Conservation (phyloP, 192 early-diverging fungal genomes). For the Coemansia guatemalensis region DNA sequence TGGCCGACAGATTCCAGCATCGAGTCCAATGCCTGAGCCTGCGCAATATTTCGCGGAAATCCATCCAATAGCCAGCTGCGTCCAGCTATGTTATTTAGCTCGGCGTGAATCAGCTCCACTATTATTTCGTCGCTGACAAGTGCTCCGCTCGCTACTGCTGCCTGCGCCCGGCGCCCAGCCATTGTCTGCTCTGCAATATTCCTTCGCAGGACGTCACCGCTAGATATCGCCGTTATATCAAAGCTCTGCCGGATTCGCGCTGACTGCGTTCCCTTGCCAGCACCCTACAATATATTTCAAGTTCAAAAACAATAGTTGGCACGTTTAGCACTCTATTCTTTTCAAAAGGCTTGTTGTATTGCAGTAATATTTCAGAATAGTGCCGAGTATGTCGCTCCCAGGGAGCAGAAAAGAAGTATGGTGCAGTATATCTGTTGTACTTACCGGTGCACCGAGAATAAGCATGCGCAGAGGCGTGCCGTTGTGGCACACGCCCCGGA, state of each 20-base stretch:
- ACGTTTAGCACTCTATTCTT: background rate
- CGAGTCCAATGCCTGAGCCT: slow-evolving; percentile 70
- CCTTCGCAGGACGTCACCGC: slow-evolving; percentile 82
- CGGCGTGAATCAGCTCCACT: slow-evolving; percentile 43
- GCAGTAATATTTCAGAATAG: background rate
- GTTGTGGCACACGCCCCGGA: slow-evolving; percentile 24
- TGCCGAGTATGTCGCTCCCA: background rate
- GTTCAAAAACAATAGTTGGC: background rate
- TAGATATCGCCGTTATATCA: slow-evolving; percentile 71
- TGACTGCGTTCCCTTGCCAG: slow-evolving; percentile 93
- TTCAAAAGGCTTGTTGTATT: background rate
- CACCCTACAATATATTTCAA: slow-evolving; percentile 51
- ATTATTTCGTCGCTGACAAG: slow-evolving; percentile 48
- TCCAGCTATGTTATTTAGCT: slow-evolving; percentile 27
- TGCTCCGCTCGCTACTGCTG: slow-evolving; percentile 41
- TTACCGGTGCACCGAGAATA: slow-evolving; percentile 75
- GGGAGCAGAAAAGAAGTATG: slow-evolving; percentile 10
- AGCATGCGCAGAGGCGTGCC: slow-evolving; percentile 63
- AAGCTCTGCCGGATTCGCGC: slow-evolving; percentile 69
- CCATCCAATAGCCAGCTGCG: slow-evolving; percentile 85
- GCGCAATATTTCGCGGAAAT: slow-evolving; percentile 83
- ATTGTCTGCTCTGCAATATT: slow-evolving; percentile 72
- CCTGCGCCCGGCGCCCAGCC: slow-evolving; percentile 58
- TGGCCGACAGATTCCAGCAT: slow-evolving; percentile 55
- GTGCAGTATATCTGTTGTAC: slow-evolving; percentile 20